Conservation (phyloP, 176 grass and related monocot genomes). For the Triticum urartu region DNA sequence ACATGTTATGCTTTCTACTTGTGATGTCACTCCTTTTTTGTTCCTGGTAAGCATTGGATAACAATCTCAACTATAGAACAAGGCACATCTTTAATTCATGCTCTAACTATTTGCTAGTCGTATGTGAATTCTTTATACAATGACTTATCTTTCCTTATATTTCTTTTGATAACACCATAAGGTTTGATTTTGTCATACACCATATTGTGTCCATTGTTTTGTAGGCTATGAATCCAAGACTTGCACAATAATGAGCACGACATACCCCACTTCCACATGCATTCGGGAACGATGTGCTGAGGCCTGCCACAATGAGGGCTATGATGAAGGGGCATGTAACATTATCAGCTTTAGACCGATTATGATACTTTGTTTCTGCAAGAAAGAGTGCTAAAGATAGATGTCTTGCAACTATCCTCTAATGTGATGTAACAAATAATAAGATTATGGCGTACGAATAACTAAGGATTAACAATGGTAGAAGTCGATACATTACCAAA, state of each 20-base stretch:
- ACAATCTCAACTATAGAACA: neutral
- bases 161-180: neutral
- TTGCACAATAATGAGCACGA: neutral
- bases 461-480: neutral
- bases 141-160: neutral
- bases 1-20: neutral
- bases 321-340: neutral
- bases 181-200: neutral
- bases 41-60: neutral
- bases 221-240: neutral
- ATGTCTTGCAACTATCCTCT: neutral
- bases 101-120: neutral
- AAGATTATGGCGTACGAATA: neutral
- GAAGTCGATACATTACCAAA: neutral
- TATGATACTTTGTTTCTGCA: neutral
- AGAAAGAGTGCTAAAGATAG: neutral
- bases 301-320: neutral
- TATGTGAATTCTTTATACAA: neutral
- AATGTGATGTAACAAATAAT: neutral
- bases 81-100: neutral
- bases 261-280: neutral
- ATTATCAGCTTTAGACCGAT: neutral
- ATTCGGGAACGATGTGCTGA: neutral
- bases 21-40: neutral
- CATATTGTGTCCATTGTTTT: neutral